phyloP scores from a whole-genome alignment of 1,284 basidiomycete species.

The Rhodotorula sp. region DNA sequence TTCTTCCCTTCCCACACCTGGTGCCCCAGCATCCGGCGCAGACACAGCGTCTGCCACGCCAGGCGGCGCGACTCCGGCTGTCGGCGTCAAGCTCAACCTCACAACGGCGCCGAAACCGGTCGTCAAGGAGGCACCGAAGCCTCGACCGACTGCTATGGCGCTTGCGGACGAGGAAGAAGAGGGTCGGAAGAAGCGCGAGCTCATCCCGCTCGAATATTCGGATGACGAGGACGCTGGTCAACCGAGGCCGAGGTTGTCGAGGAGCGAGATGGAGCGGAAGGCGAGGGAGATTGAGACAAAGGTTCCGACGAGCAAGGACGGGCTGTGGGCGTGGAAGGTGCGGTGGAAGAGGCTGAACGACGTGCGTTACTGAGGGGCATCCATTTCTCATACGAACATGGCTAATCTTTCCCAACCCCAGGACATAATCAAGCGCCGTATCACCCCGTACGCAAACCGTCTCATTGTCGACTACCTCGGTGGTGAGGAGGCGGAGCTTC shows the following conservation, averaged over 20 bases:
- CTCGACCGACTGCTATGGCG: slow-evolving; percentile 37
- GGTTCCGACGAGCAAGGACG: slow-evolving; percentile 42
- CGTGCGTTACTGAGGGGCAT: slow-evolving; percentile 29
- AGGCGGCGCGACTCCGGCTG: background rate
- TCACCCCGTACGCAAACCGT: slow-evolving; percentile 43
- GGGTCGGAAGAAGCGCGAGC: slow-evolving; percentile 43
- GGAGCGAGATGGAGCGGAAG: slow-evolving; percentile 37
- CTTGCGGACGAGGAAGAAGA: slow-evolving; percentile 46
- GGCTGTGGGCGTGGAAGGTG: slow-evolving; percentile 41
- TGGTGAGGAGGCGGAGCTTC: slow-evolving; percentile 45
- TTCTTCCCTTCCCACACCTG: slow-evolving; percentile 21
- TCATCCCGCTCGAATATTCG: slow-evolving; percentile 46
- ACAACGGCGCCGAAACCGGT: slow-evolving; percentile 25
- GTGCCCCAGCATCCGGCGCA: slow-evolving; percentile 8
- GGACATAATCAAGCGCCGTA: slow-evolving; percentile 41
- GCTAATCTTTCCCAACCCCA: slow-evolving; percentile 3
- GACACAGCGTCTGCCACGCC: background rate
- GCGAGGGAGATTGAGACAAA: slow-evolving; percentile 41
- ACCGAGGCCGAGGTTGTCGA: slow-evolving; percentile 29
- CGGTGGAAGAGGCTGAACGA: slow-evolving; percentile 44
- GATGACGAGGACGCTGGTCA: slow-evolving; percentile 44
- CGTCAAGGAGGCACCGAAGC: slow-evolving; percentile 13
- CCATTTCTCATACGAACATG: background rate
- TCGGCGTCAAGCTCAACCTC: slow-evolving; percentile 35
- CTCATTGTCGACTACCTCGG: slow-evolving; percentile 47